phyloP scores from a whole-genome alignment of 108 stramenopile genomes.

The Nannochloropsis gaditana region DNA sequence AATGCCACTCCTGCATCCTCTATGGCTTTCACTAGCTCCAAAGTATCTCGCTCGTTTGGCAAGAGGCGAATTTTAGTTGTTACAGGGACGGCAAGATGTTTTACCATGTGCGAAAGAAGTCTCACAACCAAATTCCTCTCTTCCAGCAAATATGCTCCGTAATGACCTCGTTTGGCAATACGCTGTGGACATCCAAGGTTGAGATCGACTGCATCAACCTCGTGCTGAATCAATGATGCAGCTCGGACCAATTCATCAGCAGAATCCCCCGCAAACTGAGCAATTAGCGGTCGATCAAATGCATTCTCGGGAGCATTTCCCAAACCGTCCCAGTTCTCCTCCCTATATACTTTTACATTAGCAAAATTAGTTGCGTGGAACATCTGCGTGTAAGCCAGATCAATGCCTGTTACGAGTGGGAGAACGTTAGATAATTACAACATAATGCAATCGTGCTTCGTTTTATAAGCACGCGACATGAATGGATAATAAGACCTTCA shows the following conservation, averaged over 20 bases:
- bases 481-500: background rate
- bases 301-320: constrained; percentile 28
- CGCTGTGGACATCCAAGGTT: constrained; percentile 95
- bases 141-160: constrained; percentile 91
- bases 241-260: constrained; percentile 66
- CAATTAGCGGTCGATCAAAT: constrained; percentile 44
- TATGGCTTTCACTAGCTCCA: constrained; percentile 66
- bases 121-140: constrained; percentile 39
- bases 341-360: background rate
- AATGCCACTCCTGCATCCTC: constrained; percentile 77
- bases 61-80: constrained; percentile 61
- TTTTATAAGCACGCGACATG: background rate
- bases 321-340: constrained; percentile 19
- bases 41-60: constrained; percentile 60
- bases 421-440: background rate
- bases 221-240: constrained; percentile 63
- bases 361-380: constrained; percentile 54
- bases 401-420: constrained; percentile 58
- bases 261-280: constrained; percentile 80
- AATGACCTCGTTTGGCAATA: constrained; percentile 83
- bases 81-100: constrained; percentile 45
- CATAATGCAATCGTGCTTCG: background rate
- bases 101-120: constrained; percentile 38
- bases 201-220: constrained; percentile 85
- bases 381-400: constrained; percentile 96